phyloP scores from a whole-genome alignment of 163 green algal species.

The Prototheca stagnorum region DNA sequence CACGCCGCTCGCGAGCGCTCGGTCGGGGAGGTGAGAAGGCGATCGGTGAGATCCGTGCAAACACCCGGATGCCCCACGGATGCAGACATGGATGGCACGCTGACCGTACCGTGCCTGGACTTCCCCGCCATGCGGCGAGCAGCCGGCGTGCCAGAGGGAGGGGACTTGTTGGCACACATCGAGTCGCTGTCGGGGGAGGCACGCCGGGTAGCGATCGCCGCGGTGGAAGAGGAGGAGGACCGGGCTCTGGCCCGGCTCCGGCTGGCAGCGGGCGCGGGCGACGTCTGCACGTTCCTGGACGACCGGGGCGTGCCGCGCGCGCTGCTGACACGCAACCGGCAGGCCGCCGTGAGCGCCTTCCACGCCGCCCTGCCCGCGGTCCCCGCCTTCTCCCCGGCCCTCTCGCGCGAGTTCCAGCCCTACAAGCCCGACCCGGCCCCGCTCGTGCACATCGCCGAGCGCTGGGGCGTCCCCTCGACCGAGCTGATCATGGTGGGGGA shows the following conservation, averaged over 20 bases:
- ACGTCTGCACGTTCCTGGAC: too few relatives aligned
- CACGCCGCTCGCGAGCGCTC: too few relatives aligned
- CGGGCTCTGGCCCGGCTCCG: too few relatives aligned
- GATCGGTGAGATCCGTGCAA: too few relatives aligned
- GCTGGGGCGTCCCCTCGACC: constrained; percentile 9
- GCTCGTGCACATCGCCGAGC: constrained; percentile 15
- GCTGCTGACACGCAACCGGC: constrained; percentile 24
- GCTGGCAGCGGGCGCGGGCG: too few relatives aligned
- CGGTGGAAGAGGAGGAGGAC: too few relatives aligned
- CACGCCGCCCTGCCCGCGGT: constrained; percentile 12
- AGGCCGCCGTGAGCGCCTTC: constrained; percentile 10
- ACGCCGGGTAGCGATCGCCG: too few relatives aligned
- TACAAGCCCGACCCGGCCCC: constrained; percentile 18
- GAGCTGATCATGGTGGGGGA: constrained; percentile 30
- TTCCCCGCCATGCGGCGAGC: constrained; percentile 35
- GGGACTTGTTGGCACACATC: constrained; percentile 8
- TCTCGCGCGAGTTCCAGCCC: constrained; percentile 16
- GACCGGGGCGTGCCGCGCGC: constrained; percentile 3
- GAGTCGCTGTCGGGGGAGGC: too few relatives aligned
- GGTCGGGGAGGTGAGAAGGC: too few relatives aligned
- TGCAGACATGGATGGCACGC: constrained; percentile 38
- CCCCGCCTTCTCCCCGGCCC: constrained; percentile 16
- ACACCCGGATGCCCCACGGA: too few relatives aligned
- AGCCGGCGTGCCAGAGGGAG: constrained; percentile 18
- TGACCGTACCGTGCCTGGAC: constrained; percentile 34